phyloP scores from a whole-genome alignment of 106 monocot species.

The Dactylorhiza incarnata region DNA sequence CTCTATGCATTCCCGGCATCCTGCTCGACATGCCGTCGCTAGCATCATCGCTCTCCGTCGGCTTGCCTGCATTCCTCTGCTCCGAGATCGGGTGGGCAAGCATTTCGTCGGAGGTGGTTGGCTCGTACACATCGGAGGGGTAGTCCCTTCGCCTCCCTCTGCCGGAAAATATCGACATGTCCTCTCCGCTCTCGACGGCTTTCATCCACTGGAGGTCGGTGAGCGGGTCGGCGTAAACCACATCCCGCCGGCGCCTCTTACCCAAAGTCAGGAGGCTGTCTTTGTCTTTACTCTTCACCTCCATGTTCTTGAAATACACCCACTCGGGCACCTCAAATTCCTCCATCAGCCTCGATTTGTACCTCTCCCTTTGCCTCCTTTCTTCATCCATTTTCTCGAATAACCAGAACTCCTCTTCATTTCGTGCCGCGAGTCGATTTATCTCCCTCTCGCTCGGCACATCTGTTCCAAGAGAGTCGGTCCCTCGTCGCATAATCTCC shows the following conservation, averaged over 20 bases:
- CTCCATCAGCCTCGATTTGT: slow-evolving; percentile 79
- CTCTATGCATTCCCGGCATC: slow-evolving; percentile 16
- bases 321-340: slow-evolving; percentile 94
- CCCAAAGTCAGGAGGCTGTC: slow-evolving; percentile 24
- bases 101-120: slow-evolving; percentile 3
- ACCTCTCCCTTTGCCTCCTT: slow-evolving; percentile 69
- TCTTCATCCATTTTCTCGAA: slow-evolving; percentile 99
- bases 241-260: slow-evolving; percentile 78
- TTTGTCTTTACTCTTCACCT: slow-evolving; percentile 21
- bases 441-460: slow-evolving; percentile 96
- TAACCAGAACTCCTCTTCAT: slow-evolving; percentile 85
- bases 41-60: slow-evolving; percentile 26
- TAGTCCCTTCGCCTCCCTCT: slow-evolving; percentile 37
- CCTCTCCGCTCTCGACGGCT: slow-evolving; percentile 73
- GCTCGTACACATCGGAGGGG: slow-evolving; percentile 14
- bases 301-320: slow-evolving; percentile 47
- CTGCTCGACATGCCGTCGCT: slow-evolving; percentile 31
- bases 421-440: slow-evolving; percentile 83
- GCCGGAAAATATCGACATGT: slow-evolving; percentile 30
- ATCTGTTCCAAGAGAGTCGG: slow-evolving; percentile 76
- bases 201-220: slow-evolving; percentile 92
- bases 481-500: slow-evolving; percentile 82
- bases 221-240: slow-evolving; percentile 75
- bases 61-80: slow-evolving; percentile 16
- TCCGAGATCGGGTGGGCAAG: slow-evolving; percentile 18